Base-by-base conservation (phyloP, 2,329 filamentous ascomycete genomes). In the Tolypocladium cylindrosporum region DNA sequence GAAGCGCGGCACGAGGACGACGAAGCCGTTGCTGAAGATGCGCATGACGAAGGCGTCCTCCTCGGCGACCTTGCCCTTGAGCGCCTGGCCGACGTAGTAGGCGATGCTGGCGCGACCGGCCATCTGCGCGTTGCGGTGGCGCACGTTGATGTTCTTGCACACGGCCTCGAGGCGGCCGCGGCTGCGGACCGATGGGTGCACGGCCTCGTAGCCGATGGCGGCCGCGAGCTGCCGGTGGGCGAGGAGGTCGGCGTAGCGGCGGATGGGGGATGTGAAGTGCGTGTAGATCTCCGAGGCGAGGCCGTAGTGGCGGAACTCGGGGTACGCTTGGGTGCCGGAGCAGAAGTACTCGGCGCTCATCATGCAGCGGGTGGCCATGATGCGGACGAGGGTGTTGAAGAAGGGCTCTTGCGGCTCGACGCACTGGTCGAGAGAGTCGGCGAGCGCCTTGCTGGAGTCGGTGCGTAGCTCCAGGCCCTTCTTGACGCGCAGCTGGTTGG, bases 331-430 rank as follows among this genome's bases (percentile, higher is more conserved):
- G 8, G 91, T 92, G 60, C 94, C 94, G 0, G 93, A 90, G 75
- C 90, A 94, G 75, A 99, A 99, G 76, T 99, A 99, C 75, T 99
- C 94, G 61, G 94, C 94, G 57, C 91, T 94, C 80, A 96, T 96
- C 94, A 99, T 99, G 82, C 94, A 99, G 27, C 94, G 88, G 10
- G 94, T 99, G 11, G 94, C 94, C 78, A 99, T 89, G 75, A 99
- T 96, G 70, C 94, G 90, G 65, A 99, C 88, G 31, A 99, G 85
- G 2, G 93, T 99, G 80, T 99, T 99, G 83, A 99, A 97, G 78
- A 97, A 99, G 36, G 93, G 91, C 66, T 97, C 90, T 11, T 78
- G 71, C 0, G 85, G 75, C 68, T 97, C 92, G 54, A 88, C 80
- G 71, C 94, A 99, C 40, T 75, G 77, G 72, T 99, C 94, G 1